Evolutionary conservation across 2,329 filamentous ascomycete genomes (phyloP).

Genomic region (Colletotrichum ledebouriae): DNA sequence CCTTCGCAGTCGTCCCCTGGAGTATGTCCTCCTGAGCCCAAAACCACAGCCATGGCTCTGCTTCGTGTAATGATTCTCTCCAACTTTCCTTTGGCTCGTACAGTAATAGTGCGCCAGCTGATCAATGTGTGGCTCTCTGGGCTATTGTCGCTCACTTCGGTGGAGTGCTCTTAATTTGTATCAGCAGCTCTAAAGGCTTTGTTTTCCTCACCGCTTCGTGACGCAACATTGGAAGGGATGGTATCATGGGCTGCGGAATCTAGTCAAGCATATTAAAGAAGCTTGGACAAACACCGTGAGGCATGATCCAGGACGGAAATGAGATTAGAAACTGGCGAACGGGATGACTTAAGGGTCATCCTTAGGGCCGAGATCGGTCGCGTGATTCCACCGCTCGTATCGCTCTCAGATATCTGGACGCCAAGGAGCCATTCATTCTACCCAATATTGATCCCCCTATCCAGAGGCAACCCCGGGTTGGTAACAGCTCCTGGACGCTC

Average conservation of each 20-base stretch:
- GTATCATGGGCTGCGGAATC: slow-evolving; percentile 38
- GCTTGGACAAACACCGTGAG: background rate
- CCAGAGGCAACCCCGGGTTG: slow-evolving; percentile 10
- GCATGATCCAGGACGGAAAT: slow-evolving; percentile 27
- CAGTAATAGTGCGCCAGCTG: background rate
- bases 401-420: background rate
- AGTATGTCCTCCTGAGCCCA: slow-evolving; percentile 19
- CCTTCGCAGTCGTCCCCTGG: slow-evolving; percentile 34
- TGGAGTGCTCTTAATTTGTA: slow-evolving; percentile 38
- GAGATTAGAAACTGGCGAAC: slow-evolving; percentile 15
- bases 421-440: slow-evolving; percentile 5
- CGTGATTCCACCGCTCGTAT: slow-evolving; percentile 31
- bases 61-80: background rate
- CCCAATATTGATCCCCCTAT: background rate
- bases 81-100: background rate
- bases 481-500: slow-evolving; percentile 29
- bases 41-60: slow-evolving; percentile 17
- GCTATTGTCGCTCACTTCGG: slow-evolving; percentile 11
- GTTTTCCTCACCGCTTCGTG: slow-evolving; percentile 42
- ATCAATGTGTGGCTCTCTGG: slow-evolving; percentile 6
- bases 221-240: slow-evolving; percentile 41
- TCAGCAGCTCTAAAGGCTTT: slow-evolving; percentile 22
- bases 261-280: slow-evolving; percentile 1
- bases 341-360: slow-evolving; percentile 12
- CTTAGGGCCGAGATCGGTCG: slow-evolving; percentile 32